These are phyloP conservation scores for Zygosaccharomyces lentus DNA, from an alignment of 805 yeast genomes.

Conservation along the genomic window DNA sequence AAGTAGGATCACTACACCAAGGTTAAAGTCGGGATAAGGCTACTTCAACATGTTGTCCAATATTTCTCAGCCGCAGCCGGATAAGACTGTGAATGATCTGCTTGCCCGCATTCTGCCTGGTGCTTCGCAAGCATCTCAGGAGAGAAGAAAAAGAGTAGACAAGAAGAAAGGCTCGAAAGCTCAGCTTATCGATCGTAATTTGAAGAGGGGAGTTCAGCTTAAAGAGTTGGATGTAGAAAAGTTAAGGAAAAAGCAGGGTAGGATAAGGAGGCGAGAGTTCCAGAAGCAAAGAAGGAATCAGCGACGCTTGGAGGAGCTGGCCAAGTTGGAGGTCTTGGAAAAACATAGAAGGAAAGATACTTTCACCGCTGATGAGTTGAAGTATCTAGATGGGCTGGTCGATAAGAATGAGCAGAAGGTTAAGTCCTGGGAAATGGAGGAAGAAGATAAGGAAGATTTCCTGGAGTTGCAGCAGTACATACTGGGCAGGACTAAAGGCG, in stretches of 20 bases:
- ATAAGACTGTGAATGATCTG: conserved; percentile 41
- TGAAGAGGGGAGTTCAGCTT: conserved; percentile 33
- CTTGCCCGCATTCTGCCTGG: conserved; percentile 39
- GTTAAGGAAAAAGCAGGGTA: conserved; percentile 35
- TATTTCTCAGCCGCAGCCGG: conserved; percentile 37
- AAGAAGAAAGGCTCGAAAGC: conserved; percentile 32
- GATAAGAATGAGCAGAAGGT: conserved; percentile 38
- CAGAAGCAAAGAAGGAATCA: conserved; percentile 20
- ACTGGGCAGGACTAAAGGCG: conserved; percentile 39
- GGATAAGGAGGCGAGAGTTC: conserved; percentile 28
- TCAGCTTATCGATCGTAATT: conserved; percentile 37
- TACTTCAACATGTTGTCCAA: conserved; percentile 19
- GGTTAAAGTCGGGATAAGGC: conserved; percentile 12
- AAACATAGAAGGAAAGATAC: conserved; percentile 32
- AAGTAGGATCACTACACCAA: conserved; percentile 5
- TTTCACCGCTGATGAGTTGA: conserved; percentile 35
- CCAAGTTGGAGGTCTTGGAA: conserved; percentile 35
- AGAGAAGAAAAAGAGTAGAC: conserved; percentile 7
- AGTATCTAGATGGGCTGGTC: conserved; percentile 34
- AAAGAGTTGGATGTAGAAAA: conserved; percentile 36
- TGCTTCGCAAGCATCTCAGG: conserved; percentile 20
- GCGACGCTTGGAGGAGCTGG: conserved; percentile 28
- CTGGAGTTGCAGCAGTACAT: conserved; percentile 41
- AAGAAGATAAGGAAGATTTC: conserved; percentile 39
- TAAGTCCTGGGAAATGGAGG: conserved; percentile 41